These are phyloP conservation scores for Wickerhamomyces subpelliculosus DNA, from an alignment of 805 yeast species.

Conservation along the genomic window DNA sequence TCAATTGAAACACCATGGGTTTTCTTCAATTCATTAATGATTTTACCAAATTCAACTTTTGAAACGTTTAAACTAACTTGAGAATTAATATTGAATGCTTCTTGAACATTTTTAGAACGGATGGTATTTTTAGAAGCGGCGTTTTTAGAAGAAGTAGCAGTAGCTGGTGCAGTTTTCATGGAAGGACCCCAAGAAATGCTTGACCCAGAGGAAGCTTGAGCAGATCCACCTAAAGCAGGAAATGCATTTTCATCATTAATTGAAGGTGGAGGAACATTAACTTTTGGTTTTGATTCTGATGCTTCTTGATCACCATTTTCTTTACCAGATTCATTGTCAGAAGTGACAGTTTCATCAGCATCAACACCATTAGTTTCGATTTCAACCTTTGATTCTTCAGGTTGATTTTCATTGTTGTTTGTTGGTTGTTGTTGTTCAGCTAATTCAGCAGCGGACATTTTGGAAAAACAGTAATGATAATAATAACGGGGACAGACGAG, in stretches of 20 bases:
- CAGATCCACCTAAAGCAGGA: conserved; percentile 52
- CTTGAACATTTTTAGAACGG: conserved; percentile 60
- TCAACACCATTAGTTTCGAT: background rate
- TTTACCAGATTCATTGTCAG: conserved; percentile 3
- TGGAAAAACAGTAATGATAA: too few relatives aligned
- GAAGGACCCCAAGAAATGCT: conserved; percentile 37
- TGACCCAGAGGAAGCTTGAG: conserved; percentile 22
- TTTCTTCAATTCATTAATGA: conserved; percentile 56
- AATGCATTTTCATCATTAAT: conserved; percentile 50
- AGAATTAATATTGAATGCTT: conserved; percentile 68
- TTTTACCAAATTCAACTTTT: conserved; percentile 62
- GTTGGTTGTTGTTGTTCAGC: too few relatives aligned
- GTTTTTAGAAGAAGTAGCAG: conserved; percentile 17
- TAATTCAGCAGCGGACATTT: too few relatives aligned
- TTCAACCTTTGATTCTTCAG: conserved; percentile 1
- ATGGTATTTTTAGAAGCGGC: conserved; percentile 27
- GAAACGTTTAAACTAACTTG: conserved; percentile 59
- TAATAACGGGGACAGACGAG: too few relatives aligned
- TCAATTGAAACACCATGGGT: conserved; percentile 63
- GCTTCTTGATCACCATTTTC: conserved; percentile 3
- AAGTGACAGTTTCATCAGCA: conserved; percentile 3
- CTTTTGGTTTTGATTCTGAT: conserved; percentile 4
- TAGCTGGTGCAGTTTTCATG: conserved; percentile 29
- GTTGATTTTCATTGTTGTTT: too few relatives aligned
- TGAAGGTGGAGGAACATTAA: conserved; percentile 26